phyloP scores from a whole-genome alignment of 176 grass and related monocot species.

The Avena sativa region DNA sequence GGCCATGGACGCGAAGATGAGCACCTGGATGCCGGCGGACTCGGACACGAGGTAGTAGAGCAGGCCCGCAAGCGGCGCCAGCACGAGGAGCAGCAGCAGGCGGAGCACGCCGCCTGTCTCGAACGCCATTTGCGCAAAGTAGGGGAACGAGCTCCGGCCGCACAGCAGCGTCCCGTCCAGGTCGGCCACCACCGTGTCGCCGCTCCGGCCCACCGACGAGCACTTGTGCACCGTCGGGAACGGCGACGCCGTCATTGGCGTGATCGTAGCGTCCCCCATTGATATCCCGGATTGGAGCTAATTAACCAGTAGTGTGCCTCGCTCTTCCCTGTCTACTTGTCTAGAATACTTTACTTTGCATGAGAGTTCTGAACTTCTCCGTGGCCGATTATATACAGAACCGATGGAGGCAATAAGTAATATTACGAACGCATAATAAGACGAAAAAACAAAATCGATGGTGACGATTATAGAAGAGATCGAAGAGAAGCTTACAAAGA shows the following conservation, averaged over 20 bases:
- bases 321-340: too few relatives aligned
- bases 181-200: constrained; percentile 67
- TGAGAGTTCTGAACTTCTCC: neutral
- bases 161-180: constrained; percentile 69
- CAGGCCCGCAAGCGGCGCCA: neutral
- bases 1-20: constrained; percentile 64
- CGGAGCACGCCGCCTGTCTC: constrained; percentile 61
- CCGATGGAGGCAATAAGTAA: neutral
- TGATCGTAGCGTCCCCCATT: constrained; percentile 8
- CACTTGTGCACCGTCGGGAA: constrained; percentile 67
- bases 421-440: neutral
- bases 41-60: constrained; percentile 9
- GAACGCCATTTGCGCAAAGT: constrained; percentile 77
- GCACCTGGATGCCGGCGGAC: constrained; percentile 62
- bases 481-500: neutral
- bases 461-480: neutral
- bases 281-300: neutral
- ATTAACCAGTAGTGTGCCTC: too few relatives aligned
- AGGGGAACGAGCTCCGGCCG: constrained; percentile 71
- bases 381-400: neutral
- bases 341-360: neutral
- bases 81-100: neutral
- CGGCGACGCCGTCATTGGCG: constrained; percentile 31
- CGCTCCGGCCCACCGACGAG: constrained; percentile 48
- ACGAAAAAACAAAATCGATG: neutral